These are phyloP conservation scores for Mycena polygramma DNA, from an alignment of 768 basidiomycete genomes.

Conservation along the genomic window DNA sequence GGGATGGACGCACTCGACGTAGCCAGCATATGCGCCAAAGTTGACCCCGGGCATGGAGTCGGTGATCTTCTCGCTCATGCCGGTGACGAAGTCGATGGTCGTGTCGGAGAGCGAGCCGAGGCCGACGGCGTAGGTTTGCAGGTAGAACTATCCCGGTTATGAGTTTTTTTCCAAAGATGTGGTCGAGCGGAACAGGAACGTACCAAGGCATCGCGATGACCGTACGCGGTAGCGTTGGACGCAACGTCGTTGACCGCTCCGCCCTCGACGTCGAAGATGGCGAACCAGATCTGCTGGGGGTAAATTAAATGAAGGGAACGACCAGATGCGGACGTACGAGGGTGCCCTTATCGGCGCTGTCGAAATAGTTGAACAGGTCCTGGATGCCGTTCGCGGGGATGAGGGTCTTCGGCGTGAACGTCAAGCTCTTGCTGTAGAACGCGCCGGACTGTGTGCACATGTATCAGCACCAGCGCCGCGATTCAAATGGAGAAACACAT, in stretches of 20 bases:
- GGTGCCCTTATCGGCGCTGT: conserved; percentile 36
- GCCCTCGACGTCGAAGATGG: conserved; percentile 37
- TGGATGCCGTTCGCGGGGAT: conserved; percentile 31
- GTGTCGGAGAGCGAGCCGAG: conserved; percentile 20
- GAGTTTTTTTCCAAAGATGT: neutral
- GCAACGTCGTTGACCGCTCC: conserved; percentile 37
- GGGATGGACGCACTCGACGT: conserved; percentile 33
- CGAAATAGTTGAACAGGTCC: conserved; percentile 31
- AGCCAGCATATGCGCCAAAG: conserved; percentile 38
- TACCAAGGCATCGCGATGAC: conserved; percentile 33
- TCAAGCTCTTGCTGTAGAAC: conserved; percentile 38
- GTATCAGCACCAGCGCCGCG: too few species aligned
- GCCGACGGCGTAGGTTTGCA: conserved; percentile 36
- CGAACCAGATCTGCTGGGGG: conserved; percentile 33
- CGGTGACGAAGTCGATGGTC: conserved; percentile 25
- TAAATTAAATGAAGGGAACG: neutral
- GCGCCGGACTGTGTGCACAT: conserved; percentile 22
- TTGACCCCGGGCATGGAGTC: conserved; percentile 31
- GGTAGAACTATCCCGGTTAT: conserved; percentile 22
- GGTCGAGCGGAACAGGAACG: neutral
- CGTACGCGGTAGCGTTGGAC: conserved; percentile 36
- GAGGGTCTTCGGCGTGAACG: conserved; percentile 33
- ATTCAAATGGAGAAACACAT: conserved; percentile 10
- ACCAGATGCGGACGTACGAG: conserved; percentile 2
- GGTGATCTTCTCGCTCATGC: conserved; percentile 28